Conservation (phyloP, 208 protist genomes). For the Trypanosoma scelopori region DNA sequence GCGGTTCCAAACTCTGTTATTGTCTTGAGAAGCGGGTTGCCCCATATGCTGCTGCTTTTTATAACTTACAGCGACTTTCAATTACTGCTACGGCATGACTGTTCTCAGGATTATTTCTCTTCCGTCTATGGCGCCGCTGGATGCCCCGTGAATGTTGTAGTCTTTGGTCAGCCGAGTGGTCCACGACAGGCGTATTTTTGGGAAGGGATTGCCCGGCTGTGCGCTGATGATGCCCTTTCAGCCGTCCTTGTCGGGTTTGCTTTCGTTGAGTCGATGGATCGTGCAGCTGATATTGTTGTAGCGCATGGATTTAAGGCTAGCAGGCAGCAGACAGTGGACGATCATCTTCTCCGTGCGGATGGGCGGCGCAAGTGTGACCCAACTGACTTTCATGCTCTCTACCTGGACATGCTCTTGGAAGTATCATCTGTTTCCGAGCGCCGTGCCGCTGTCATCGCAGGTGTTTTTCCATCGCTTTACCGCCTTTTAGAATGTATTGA, state of each 20-base stretch:
- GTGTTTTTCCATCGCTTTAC: slow-evolving; percentile 64
- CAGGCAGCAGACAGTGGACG: slow-evolving; percentile 32
- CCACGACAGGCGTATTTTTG: slow-evolving; percentile 18
- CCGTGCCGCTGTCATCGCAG: slow-evolving; percentile 46
- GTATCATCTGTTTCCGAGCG: slow-evolving; percentile 58
- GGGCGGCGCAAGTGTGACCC: slow-evolving; percentile 60
- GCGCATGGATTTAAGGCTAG: slow-evolving; percentile 43
- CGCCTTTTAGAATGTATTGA: slow-evolving; percentile 57
- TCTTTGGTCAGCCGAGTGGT: slow-evolving; percentile 17
- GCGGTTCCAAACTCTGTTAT: slow-evolving; percentile 17
- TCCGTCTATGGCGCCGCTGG: slow-evolving; percentile 4
- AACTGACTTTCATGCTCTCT: slow-evolving; percentile 68
- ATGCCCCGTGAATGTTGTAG: slow-evolving; percentile 21
- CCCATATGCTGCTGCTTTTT: slow-evolving; percentile 12
- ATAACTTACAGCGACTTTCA: slow-evolving; percentile 24
- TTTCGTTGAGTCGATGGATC: slow-evolving; percentile 8
- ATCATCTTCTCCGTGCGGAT: slow-evolving; percentile 56
- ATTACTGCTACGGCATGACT: slow-evolving; percentile 24
- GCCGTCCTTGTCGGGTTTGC: slow-evolving; percentile 23
- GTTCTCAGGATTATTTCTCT: slow-evolving; percentile 20
- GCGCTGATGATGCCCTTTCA: slow-evolving; percentile 10
- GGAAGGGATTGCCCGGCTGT: slow-evolving; percentile 22
- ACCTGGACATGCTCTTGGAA: slow-evolving; percentile 68
- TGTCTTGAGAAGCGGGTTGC: background rate
- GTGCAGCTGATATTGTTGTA: slow-evolving; percentile 29